Conservation (phyloP, 179 eudicot species). For the Heliamphora pulchella region DNA sequence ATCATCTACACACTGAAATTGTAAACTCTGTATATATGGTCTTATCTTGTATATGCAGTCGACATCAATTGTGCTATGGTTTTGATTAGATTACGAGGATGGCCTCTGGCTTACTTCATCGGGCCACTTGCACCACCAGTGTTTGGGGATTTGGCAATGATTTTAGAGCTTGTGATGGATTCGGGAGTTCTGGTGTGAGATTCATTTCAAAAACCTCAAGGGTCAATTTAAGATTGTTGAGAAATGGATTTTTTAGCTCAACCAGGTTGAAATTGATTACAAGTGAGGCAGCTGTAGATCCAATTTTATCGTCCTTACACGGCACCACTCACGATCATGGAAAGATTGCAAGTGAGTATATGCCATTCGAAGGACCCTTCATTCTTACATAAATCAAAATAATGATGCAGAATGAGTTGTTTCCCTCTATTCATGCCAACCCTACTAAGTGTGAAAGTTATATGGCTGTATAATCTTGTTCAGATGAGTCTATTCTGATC, state of each 20-base stretch:
- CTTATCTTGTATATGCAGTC: neutral
- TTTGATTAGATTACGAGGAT: constrained; percentile 12
- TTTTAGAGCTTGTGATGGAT: constrained; percentile 23
- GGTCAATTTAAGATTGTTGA: constrained; percentile 18
- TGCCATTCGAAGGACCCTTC: neutral
- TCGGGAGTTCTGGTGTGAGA: constrained; percentile 18
- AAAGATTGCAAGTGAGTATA: constrained; percentile 43
- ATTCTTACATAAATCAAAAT: neutral
- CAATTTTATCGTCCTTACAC: constrained; percentile 18
- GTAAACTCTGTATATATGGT: neutral
- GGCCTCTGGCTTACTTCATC: constrained; percentile 29
- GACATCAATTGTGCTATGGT: neutral
- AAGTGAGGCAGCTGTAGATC: constrained; percentile 27
- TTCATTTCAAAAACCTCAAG: constrained; percentile 26
- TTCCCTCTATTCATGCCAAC: neutral
- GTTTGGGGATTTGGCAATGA: constrained; percentile 24
- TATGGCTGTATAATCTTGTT: constrained; percentile 4
- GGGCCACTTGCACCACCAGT: constrained; percentile 25
- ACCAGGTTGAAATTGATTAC: constrained; percentile 18
- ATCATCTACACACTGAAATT: neutral
- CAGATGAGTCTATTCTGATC: constrained; percentile 74
- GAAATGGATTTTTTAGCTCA: constrained; percentile 17
- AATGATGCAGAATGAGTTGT: neutral
- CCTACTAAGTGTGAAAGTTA: neutral
- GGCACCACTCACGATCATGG: constrained; percentile 20